A percentile compares a stretch with the other conserved stretches of the same genome.
phyloP scores from a whole-genome alignment of 176 grass and related monocot genomes.

The Bolboschoenus planiculmis region DNA sequence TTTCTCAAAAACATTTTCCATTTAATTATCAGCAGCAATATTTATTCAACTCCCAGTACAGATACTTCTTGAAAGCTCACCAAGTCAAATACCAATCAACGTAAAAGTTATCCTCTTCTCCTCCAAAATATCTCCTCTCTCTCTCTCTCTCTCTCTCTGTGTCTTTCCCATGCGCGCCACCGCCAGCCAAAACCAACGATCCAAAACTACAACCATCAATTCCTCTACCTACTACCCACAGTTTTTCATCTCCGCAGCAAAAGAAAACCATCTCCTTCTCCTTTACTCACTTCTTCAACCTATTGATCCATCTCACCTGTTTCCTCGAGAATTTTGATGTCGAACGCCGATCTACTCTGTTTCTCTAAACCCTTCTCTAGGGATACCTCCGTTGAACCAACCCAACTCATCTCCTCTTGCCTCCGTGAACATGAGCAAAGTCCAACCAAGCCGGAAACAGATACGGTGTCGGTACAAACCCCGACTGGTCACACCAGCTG shows the following conservation, averaged over 20 bases:
- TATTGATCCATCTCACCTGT: too few species aligned
- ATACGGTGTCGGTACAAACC: neutral
- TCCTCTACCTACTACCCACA: neutral
- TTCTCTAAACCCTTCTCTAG: neutral
- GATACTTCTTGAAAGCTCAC: too few species aligned
- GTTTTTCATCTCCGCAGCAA: neutral
- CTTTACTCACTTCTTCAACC: too few species aligned
- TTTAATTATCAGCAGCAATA: too few species aligned
- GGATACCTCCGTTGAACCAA: neutral
- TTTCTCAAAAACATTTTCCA: too few species aligned
- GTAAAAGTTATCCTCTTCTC: neutral
- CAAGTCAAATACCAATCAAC: neutral
- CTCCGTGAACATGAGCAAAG: neutral
- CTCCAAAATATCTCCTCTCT: neutral
- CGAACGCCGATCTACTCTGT: neutral
- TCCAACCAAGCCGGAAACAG: neutral
- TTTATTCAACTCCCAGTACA: too few species aligned
- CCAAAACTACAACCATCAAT: neutral
- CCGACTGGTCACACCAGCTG: slow-evolving; percentile 17
- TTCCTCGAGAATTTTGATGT: too few species aligned
- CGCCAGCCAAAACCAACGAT: neutral
- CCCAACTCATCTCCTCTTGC: too few species aligned
- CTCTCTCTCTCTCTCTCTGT: neutral
- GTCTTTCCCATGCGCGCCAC: neutral
- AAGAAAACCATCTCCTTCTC: neutral